A percentile compares a stretch with the other conserved stretches of the same genome.
These are phyloP conservation scores for Myochromella boudieri DNA, from an alignment of 768 basidiomycete species.

Conservation along the genomic window DNA sequence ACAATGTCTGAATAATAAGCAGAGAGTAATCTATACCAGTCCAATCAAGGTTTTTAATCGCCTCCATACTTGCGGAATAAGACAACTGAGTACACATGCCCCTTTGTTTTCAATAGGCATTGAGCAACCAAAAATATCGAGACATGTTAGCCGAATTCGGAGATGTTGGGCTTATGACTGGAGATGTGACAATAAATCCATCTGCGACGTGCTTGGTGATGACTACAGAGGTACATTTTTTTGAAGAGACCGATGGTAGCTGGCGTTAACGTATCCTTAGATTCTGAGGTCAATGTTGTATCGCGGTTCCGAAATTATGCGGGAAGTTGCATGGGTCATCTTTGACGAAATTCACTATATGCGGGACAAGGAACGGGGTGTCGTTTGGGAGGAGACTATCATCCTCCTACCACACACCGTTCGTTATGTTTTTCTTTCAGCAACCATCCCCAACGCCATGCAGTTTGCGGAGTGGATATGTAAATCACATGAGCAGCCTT, in stretches of 20 bases:
- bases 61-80: constrained; percentile 14
- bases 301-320: constrained; percentile 97
- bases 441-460: constrained; percentile 99
- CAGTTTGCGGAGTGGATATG: constrained; percentile 99
- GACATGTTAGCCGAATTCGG: constrained; percentile 97
- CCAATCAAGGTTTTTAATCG: constrained; percentile 88
- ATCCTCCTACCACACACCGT: constrained; percentile 95
- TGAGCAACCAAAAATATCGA: constrained; percentile 98
- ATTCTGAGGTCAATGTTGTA: constrained; percentile 99
- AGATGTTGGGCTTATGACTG: constrained; percentile 98
- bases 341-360: constrained; percentile 99
- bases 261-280: constrained; percentile 30
- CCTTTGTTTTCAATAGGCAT: constrained; percentile 58
- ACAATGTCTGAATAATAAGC: constrained; percentile 88
- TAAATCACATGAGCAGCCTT: constrained; percentile 95
- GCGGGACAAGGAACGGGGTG: constrained; percentile 98
- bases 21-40: constrained; percentile 98
- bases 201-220: constrained; percentile 96
- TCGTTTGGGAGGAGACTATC: constrained; percentile 99
- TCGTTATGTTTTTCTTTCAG: constrained; percentile 97
- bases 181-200: constrained; percentile 98
- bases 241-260: background rate
- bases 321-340: constrained; percentile 99
- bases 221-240: constrained; percentile 86
- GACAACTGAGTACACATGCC: constrained; percentile 7